Percentiles rank a stretch among this genome's conserved stretches.
phyloP scores from a whole-genome alignment of 1,284 basidiomycete species.

The Boletus albobrunnescens region DNA sequence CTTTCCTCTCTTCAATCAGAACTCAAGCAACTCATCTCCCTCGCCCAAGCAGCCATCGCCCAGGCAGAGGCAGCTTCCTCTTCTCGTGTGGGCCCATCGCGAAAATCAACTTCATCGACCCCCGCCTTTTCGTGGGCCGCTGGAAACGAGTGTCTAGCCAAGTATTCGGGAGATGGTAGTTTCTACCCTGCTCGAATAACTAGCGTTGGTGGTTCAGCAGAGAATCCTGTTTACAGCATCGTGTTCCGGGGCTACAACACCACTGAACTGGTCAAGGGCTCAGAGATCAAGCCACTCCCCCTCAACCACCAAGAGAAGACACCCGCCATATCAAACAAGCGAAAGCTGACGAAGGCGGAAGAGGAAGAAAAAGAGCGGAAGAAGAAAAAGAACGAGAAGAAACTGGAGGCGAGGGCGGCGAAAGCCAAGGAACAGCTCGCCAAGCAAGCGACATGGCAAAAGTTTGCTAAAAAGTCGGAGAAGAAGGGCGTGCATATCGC shows the following conservation, averaged over 20 bases:
- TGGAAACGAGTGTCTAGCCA: constrained; percentile 92
- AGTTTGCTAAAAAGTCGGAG: constrained; percentile 94
- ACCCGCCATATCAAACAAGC: constrained; percentile 53
- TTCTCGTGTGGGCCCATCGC: constrained; percentile 54
- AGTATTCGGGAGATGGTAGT: constrained; percentile 84
- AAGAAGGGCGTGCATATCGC: constrained; percentile 92
- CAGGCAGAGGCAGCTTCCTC: constrained; percentile 60
- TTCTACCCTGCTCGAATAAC: constrained; percentile 93
- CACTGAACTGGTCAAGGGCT: constrained; percentile 81
- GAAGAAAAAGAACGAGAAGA: constrained; percentile 97
- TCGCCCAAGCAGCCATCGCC: constrained; percentile 74
- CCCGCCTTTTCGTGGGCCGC: constrained; percentile 61
- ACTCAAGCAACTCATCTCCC: constrained; percentile 84
- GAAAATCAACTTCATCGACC: constrained; percentile 48
- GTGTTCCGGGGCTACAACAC: constrained; percentile 94
- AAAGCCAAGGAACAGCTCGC: constrained; percentile 87
- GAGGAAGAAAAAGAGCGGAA: constrained; percentile 88
- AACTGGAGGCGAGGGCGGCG: constrained; percentile 78
- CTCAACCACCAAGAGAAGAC: constrained; percentile 44
- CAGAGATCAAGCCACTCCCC: constrained; percentile 71
- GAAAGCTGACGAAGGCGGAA: constrained; percentile 75
- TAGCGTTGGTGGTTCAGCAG: constrained; percentile 79
- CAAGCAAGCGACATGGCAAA: constrained; percentile 94
- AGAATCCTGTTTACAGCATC: constrained; percentile 87
- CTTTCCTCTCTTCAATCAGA: constrained; percentile 75